Evolutionary conservation across 2,329 filamentous ascomycete species (phyloP), one percentile per base, ranked within the genome.

Genomic region (Colletotrichum tofieldiae): DNA sequence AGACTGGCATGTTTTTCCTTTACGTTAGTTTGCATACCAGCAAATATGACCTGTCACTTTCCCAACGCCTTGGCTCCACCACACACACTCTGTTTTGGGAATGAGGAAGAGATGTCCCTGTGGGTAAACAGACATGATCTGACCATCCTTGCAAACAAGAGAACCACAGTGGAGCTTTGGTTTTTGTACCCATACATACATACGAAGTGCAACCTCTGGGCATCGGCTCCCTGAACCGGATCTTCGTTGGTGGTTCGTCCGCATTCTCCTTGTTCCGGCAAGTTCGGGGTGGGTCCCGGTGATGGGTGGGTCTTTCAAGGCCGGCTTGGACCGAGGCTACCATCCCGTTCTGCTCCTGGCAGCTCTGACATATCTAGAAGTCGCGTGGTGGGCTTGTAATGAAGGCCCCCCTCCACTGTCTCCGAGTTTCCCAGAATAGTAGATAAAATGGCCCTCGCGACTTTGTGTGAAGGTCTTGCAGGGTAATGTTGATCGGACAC

Each of bases 71-170:
- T 43, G 32, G 41, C 54, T 60, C 70, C 70, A 70, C 70, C 39
- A 32, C 63, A 43, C 63, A 43, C 45, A 35, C 54, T 49, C 45
- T 37, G 32, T 52, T 39, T 45, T 20, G 23, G 66, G 23, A 54
- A 60, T 52, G 60, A 72, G 65, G 65, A 47, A 60, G 64, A 60
- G 39, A 65, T 43, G 54, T 54, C 70, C 70, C 59, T 61, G 65
- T 55, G 45, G 23, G 32, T 70, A 54, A 59, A 72, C 66, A 70
- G 65, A 70, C 65, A 69, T 72, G 65, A 65, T 65, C 58, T 70
- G 70, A 56, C n/a, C 52, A 70, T 60, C 70, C 68, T 56, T 71
- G 68, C 41, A 55, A 29, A 32, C n/a, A 16, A 41, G 29, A 62
- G 65, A 35, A 52, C 26, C 66, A 51, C 32, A 52, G 70, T 70